phyloP scores from a whole-genome alignment of 176 grass and related monocot species.

The Thalia dealbata region DNA sequence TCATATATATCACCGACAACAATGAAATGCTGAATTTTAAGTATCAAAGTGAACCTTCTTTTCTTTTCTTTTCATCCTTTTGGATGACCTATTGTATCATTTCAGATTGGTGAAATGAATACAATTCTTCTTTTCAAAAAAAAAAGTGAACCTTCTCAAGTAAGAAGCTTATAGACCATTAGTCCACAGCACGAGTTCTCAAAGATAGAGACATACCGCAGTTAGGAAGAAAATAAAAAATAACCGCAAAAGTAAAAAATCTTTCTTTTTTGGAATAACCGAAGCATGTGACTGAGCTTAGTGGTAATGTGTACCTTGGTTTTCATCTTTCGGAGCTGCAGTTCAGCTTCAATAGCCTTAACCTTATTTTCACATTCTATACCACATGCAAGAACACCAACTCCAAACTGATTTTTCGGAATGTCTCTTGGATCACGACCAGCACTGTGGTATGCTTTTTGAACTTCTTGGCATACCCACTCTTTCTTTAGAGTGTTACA shows the following conservation, averaged over 20 bases:
- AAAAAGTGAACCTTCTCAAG: not conserved
- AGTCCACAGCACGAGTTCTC: too few species aligned
- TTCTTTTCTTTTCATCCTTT: too few species aligned
- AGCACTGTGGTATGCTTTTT: slow-evolving; percentile 50
- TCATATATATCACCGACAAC: not conserved
- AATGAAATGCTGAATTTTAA: not conserved
- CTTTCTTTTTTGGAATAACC: not conserved
- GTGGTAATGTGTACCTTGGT: slow-evolving; percentile 38
- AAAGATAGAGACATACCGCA: not conserved
- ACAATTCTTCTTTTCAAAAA: too few species aligned
- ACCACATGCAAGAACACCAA: slow-evolving; percentile 60
- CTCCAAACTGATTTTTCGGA: slow-evolving; percentile 66
- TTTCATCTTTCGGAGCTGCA: slow-evolving; percentile 65
- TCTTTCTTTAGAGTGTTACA: slow-evolving; percentile 82
- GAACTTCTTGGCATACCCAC: slow-evolving; percentile 76
- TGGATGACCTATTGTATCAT: too few species aligned
- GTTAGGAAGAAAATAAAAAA: not conserved
- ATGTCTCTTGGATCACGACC: slow-evolving; percentile 67
- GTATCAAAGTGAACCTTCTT: too few species aligned
- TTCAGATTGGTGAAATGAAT: too few species aligned
- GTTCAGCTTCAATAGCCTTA: slow-evolving; percentile 41
- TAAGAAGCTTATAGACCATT: not conserved
- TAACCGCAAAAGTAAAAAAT: not conserved
- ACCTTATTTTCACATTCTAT: slow-evolving; percentile 53
- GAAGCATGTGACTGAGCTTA: not conserved